Conservation (phyloP, 495 filamentous ascomycete genomes). For the Usnea hakonensis region DNA sequence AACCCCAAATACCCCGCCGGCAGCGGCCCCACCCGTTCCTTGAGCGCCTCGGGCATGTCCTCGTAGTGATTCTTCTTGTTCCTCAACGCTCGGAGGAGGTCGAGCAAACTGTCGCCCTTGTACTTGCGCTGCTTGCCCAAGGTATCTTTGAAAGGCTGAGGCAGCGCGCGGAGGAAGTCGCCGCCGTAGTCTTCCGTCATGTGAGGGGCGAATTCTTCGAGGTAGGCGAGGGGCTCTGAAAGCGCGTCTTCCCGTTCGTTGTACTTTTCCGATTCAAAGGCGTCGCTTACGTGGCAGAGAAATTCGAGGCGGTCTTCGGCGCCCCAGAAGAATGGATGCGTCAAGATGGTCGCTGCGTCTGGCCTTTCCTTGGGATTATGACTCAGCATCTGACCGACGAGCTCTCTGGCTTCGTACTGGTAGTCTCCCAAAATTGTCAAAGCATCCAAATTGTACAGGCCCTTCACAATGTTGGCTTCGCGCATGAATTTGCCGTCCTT, state of each 20-base stretch:
- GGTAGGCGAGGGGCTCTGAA: slow-evolving; percentile 52
- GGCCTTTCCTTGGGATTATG: slow-evolving; percentile 61
- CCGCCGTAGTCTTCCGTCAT: slow-evolving; percentile 48
- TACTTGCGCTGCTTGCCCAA: slow-evolving; percentile 95
- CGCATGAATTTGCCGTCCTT: slow-evolving; percentile 88
- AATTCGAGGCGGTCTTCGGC: slow-evolving; percentile 80
- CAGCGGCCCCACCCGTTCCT: slow-evolving; percentile 68
- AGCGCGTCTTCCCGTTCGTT: slow-evolving; percentile 69
- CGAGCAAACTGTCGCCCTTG: slow-evolving; percentile 70
- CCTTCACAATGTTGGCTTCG: slow-evolving; percentile 92
- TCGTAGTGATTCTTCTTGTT: slow-evolving; percentile 96
- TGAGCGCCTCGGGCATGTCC: slow-evolving; percentile 73
- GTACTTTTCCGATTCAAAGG: slow-evolving; percentile 62
- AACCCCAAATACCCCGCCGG: slow-evolving; percentile 81
- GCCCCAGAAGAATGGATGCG: slow-evolving; percentile 95
- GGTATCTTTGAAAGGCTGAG: slow-evolving; percentile 72
- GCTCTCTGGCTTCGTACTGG: slow-evolving; percentile 74
- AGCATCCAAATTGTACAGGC: slow-evolving; percentile 62
- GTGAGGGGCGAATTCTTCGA: slow-evolving; percentile 50
- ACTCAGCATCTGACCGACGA: slow-evolving; percentile 76
- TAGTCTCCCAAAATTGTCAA: slow-evolving; percentile 70
- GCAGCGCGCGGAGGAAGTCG: slow-evolving; percentile 73
- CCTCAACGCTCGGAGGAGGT: slow-evolving; percentile 80
- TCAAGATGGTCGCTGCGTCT: slow-evolving; percentile 65
- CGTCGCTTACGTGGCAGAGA: slow-evolving; percentile 87